phyloP scores from a whole-genome alignment of 225 moss, liverwort and hornwort species.

The Marchantia polymorpha region DNA sequence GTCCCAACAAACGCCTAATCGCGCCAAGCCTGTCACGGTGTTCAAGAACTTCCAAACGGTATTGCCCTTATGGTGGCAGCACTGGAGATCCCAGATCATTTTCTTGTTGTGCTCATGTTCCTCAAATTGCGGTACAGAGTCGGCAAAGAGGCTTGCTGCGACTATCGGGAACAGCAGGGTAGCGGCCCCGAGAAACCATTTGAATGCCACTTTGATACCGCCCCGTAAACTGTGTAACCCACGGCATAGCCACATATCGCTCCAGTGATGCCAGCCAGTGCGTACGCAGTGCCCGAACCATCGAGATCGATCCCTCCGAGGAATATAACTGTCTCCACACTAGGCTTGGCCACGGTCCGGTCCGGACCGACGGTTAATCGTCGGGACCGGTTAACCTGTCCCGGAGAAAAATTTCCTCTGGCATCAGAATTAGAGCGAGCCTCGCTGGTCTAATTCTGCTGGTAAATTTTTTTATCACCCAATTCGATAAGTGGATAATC shows the following conservation, averaged over 20 bases:
- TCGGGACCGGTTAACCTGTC: too few species aligned
- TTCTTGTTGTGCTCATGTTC: constrained; percentile 53
- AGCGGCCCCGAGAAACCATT: constrained; percentile 50
- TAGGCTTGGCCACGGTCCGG: too few species aligned
- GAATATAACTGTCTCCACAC: constrained; percentile 67
- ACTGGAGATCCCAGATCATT: constrained; percentile 50
- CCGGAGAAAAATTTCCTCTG: constrained; percentile 50
- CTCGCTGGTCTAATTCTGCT: constrained; percentile 36
- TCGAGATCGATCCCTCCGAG: constrained; percentile 58
- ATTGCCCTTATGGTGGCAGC: too few species aligned
- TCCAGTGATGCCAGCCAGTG: constrained; percentile 50
- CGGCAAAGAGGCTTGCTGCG: constrained; percentile 59
- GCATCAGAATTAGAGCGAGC: constrained; percentile 55
- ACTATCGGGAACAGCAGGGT: constrained; percentile 57
- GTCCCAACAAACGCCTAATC: too few species aligned
- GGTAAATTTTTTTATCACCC: neutral
- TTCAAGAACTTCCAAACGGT: too few species aligned
- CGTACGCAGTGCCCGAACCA: constrained; percentile 52
- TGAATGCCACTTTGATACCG: constrained; percentile 52
- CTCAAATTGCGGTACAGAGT: constrained; percentile 68
- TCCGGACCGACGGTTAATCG: too few species aligned
- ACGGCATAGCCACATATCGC: constrained; percentile 44
- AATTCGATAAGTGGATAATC: too few species aligned
- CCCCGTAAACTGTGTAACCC: constrained; percentile 54
- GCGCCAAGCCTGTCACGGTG: too few species aligned